A percentile compares a stretch with the other conserved stretches of the same genome.
phyloP scores from a whole-genome alignment of 2,329 filamentous ascomycete species.

The Ilyonectria destructans region DNA sequence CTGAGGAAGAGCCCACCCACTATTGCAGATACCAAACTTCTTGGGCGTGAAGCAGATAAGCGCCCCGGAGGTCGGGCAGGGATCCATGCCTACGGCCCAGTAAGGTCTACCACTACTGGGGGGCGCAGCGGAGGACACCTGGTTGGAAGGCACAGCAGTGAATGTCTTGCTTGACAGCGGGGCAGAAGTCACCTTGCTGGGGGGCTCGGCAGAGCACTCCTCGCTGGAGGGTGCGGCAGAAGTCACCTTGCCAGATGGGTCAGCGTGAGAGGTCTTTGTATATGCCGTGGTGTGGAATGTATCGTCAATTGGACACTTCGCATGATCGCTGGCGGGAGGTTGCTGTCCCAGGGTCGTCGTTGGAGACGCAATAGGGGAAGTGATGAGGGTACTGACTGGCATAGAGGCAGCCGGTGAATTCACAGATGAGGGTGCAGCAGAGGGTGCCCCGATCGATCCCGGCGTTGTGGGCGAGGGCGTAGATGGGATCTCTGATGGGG shows the following conservation, averaged over 20 bases:
- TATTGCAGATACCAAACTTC: conserved; percentile 46
- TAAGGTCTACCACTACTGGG: conserved; percentile 21
- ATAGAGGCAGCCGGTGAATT: not conserved
- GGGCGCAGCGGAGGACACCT: conserved; percentile 8
- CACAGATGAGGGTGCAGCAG: conserved; percentile 1
- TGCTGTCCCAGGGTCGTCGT: conserved; percentile 3
- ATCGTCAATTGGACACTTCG: not conserved
- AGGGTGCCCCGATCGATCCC: not conserved
- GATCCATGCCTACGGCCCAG: conserved; percentile 35
- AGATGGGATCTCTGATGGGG: not conserved
- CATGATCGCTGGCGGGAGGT: not conserved
- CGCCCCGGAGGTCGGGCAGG: conserved; percentile 35
- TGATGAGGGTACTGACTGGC: not conserved
- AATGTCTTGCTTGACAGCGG: no score
- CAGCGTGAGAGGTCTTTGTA: not conserved
- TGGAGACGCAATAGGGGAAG: not conserved
- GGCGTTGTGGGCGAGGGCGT: conserved; percentile 15
- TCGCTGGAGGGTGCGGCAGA: not conserved
- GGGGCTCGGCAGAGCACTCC: no score
- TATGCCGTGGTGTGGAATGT: not conserved
- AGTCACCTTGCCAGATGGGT: not conserved
- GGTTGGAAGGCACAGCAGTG: not conserved
- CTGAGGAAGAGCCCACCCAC: conserved; percentile 43
- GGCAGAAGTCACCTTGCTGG: not conserved
- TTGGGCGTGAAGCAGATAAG: conserved; percentile 39